Base-by-base conservation (phyloP, 2,329 filamentous ascomycete species). In the Exserohilum rostratum region DNA sequence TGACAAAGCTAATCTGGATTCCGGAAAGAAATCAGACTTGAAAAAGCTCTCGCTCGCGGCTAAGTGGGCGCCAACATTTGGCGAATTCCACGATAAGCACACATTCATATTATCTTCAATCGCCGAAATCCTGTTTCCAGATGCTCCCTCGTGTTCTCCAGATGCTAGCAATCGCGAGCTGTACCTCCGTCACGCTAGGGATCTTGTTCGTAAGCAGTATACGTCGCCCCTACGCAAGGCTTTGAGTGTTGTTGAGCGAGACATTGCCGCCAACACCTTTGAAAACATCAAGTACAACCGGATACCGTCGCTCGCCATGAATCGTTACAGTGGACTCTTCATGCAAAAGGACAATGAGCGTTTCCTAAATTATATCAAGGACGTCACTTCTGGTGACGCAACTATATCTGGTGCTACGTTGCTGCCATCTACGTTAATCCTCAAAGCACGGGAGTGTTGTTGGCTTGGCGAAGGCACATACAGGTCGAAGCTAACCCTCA, bases 61-160 rank as follows among this genome's bases (percentile, higher is more conserved):
- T 2, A 87, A 87, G 57, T 87, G 85, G 85, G 82, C 84, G 1
- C 85, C 85, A 1, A 80, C 80, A 0, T 77, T 80, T 15, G 78
- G 79, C 30, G 77, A 76, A 33, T 83, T 84, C 59, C 84, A 86
- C 60, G 85, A 87, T 68, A 80, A 80, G 58, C 80, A 85, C 57
- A 87, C 85, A 2, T 80, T 81, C 58, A 78, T 87, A 55, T 77
- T 81, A 29, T 83, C 80, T 40, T 79, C 82, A 11, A 86, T 87
- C 50, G 81, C 84, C 5, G 84, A 87, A 68, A 72, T 83, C 11
- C 62, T 86, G 7, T 78, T 81, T 55, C 78, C 81, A 0, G 68
- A 76, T 4, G 66, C 68, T 0, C 47, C 54, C 5, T 59, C 73
- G 4, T 50, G 71, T n/a, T 68, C 69, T 1, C 69, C 73, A 1